Conservation (phyloP, 495 filamentous ascomycete species). For the Sordaria brevicollis region DNA sequence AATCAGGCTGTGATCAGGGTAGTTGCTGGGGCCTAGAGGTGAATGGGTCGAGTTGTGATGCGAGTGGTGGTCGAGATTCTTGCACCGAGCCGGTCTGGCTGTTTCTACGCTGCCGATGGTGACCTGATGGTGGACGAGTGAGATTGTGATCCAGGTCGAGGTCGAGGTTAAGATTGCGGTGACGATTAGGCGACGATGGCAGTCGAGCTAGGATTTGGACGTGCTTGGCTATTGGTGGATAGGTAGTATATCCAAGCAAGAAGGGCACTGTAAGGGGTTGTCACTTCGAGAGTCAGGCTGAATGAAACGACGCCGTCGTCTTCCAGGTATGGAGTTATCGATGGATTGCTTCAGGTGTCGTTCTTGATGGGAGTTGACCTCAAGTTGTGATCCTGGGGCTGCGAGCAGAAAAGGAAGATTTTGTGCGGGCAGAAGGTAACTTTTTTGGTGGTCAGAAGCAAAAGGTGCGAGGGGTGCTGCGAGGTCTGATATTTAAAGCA, state of each 20-base stretch:
- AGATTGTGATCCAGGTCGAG: constrained; percentile 70
- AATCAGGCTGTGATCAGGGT: constrained; percentile 72
- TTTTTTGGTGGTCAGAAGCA: background rate
- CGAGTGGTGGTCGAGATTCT: constrained; percentile 9
- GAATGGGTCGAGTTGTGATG: constrained; percentile 12
- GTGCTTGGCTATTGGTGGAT: constrained; percentile 25
- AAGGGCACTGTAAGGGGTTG: constrained; percentile 23
- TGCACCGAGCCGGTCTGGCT: too few relatives aligned
- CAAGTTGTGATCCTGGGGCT: background rate
- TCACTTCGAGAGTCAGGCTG: constrained; percentile 33
- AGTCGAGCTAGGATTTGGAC: constrained; percentile 12
- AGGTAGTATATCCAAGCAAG: constrained; percentile 47
- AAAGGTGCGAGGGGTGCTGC: background rate
- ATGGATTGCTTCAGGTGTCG: constrained; percentile 11
- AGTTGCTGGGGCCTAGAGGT: constrained; percentile 46
- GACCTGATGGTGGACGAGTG: constrained; percentile 69
- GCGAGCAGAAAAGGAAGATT: background rate
- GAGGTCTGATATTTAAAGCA: background rate
- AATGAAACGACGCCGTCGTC: constrained; percentile 17
- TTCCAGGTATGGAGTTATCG: constrained; percentile 17
- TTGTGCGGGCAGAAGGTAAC: background rate
- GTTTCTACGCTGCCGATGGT: too few relatives aligned
- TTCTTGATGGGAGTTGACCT: constrained; percentile 8
- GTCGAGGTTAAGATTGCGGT: constrained; percentile 39
- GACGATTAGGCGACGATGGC: constrained; percentile 15